Conservation (phyloP, 257 asterid species). For the Asclepias syriaca region DNA sequence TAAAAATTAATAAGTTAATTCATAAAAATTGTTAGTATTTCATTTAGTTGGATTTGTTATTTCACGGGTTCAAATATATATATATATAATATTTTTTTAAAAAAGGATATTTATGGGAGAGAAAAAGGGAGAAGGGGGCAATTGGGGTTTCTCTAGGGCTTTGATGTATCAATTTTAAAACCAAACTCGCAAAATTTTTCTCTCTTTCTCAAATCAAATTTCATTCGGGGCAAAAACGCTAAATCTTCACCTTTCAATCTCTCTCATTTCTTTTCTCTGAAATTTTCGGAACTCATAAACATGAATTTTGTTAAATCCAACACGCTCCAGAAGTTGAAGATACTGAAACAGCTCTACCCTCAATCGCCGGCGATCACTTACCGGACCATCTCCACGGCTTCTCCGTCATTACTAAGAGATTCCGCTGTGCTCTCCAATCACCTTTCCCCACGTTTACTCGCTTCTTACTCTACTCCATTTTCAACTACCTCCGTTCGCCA, state of each 20-base stretch:
- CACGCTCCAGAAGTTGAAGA: constrained; percentile 37
- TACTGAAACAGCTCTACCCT: constrained; percentile 29
- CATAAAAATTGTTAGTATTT: too few relatives aligned
- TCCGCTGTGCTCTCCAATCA: constrained; percentile 22
- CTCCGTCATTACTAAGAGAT: constrained; percentile 40
- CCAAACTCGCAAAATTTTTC: too few relatives aligned
- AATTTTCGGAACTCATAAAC: neutral
- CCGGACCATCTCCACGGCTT: constrained; percentile 53
- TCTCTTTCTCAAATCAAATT: too few relatives aligned
- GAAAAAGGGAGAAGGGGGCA: neutral
- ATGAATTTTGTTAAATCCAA: constrained; percentile 53
- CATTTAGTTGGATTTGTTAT: too few relatives aligned
- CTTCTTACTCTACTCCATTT: constrained; percentile 31
- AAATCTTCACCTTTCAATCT: neutral
- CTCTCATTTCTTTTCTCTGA: neutral
- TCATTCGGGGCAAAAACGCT: too few relatives aligned
- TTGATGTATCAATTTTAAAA: neutral
- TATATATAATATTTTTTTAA: too few relatives aligned
- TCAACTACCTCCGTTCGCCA: constrained; percentile 49
- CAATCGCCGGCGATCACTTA: constrained; percentile 27
- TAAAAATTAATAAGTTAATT: too few relatives aligned
- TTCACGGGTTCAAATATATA: too few relatives aligned
- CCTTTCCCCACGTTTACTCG: constrained; percentile 22
- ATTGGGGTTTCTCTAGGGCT: constrained; percentile 31
- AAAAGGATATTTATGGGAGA: too few relatives aligned